Base-by-base conservation (phyloP, 331 rosid species). In the Pyrus hybrid region DNA sequence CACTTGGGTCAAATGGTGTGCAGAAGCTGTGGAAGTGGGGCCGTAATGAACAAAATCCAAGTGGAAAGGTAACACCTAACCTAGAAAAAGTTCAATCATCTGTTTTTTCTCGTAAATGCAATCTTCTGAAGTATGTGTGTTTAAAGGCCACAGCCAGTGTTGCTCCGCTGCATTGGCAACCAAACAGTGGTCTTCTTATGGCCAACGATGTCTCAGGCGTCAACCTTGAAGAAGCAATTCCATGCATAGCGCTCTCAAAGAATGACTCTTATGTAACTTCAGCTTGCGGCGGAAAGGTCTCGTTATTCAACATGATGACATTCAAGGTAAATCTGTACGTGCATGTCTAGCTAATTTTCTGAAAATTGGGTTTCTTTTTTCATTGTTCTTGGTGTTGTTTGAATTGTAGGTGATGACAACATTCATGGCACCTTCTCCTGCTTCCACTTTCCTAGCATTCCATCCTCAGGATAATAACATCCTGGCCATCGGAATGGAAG, bases 401-500 rank as follows among this genome's bases (percentile, higher is more conserved):
- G 79, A 62, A 20, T 74, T 79, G 45, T 75, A 93, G 98, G 97
- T 91, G 60, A 93, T 91, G 98, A 88, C 92, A 68, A 89, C 96
- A 70, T 91, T 88, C 77, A 86, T 91, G 93, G 57, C 90, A 37
- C 90, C 96, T 33, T 91, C 92, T 51, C 97, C 98, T 45, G 87
- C 96, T 54, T 88, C 98, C 53, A 85, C 97, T 67, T 89, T 82
- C 80, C 77, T 91, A 56, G 97, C 96, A 63, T 91, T 93, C 80
- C 92, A 91, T 79, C 98, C 98, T 60, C 85, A 78, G 76, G 96
- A 93, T 86, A 93, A 93, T 84, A 93, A 93, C 87, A 84, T 93
- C 82, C 85, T 93, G 29, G 98, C 98, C 84, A 89, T 91, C 57
- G 97, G 97, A 80, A 93, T 93, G 98, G 96, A 85, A 77, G 97